phyloP scores from a whole-genome alignment of 179 eudicot genomes.

The Actinidia polygama region DNA sequence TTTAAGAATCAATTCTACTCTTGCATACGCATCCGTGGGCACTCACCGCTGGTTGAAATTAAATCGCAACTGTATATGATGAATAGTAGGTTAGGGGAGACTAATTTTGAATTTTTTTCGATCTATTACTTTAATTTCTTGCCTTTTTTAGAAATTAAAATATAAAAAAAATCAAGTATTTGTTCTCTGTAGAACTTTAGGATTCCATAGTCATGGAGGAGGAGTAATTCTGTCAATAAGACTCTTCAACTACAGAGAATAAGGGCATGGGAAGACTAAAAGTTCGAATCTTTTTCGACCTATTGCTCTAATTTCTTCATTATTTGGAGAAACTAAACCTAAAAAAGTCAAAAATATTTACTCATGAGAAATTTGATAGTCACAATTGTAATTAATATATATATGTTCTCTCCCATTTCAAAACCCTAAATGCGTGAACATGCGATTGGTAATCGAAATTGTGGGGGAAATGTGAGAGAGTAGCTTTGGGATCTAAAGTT shows the following conservation, averaged over 20 bases:
- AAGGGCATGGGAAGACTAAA: no score
- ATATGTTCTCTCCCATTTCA: no score
- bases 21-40: no score
- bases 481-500: slow-evolving; percentile 58
- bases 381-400: background rate
- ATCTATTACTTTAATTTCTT: background rate
- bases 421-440: background rate
- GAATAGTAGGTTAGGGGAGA: no score
- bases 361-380: background rate
- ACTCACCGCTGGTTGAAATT: no score
- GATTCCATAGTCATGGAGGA: slow-evolving; percentile 72
- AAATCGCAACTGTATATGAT: no score
- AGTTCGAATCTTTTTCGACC: background rate
- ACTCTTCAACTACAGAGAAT: slow-evolving; percentile 32
- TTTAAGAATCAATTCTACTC: no score
- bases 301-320: background rate
- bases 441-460: background rate
- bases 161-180: no score
- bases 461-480: background rate
- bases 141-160: background rate
- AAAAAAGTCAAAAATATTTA: background rate
- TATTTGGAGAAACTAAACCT: background rate
- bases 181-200: no score
- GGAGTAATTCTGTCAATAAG: slow-evolving; percentile 73
- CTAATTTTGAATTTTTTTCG: background rate